Evolutionary conservation across 768 basidiomycete species (phyloP).

Genomic region (Tephrocybe sp.): DNA sequence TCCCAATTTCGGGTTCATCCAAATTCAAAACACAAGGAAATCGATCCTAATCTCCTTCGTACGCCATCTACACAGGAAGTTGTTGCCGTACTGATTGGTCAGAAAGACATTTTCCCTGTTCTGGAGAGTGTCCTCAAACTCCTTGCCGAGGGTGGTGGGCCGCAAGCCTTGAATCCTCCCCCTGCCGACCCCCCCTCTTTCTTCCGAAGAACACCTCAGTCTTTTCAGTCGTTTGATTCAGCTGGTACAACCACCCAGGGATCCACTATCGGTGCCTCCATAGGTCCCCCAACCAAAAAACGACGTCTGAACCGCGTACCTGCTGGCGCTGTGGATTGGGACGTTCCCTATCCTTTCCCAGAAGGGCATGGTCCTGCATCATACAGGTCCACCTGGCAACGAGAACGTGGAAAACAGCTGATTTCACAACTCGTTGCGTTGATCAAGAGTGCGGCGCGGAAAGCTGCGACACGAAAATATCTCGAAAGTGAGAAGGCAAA

Average conservation of each 20-base stretch:
- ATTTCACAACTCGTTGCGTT: slow-evolving; percentile 58
- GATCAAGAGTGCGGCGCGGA: slow-evolving; percentile 57
- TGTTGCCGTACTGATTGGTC: slow-evolving; percentile 53
- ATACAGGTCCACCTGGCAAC: slow-evolving; percentile 67
- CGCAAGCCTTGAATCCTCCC: background rate
- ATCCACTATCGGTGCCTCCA: background rate
- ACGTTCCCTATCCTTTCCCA: slow-evolving; percentile 75
- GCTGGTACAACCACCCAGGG: background rate
- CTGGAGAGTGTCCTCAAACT: slow-evolving; percentile 61
- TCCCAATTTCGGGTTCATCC: slow-evolving; percentile 16
- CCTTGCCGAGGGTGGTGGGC: slow-evolving; percentile 36
- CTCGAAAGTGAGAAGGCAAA: slow-evolving; percentile 24
- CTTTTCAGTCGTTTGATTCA: slow-evolving; percentile 6
- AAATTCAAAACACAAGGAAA: slow-evolving; percentile 31
- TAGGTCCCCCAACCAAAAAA: slow-evolving; percentile 45
- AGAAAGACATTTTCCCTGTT: slow-evolving; percentile 67
- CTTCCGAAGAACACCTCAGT: slow-evolving; percentile 12
- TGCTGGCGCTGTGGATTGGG: slow-evolving; percentile 81
- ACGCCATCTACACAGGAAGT: slow-evolving; percentile 57
- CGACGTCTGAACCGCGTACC: slow-evolving; percentile 67
- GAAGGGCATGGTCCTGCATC: slow-evolving; percentile 67
- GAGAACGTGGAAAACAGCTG: slow-evolving; percentile 58
- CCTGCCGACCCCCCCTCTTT: slow-evolving; percentile 10
- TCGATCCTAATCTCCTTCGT: slow-evolving; percentile 44
- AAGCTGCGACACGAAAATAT: slow-evolving; percentile 57